Evolutionary conservation across 148 eudicot species (phyloP), one percentile per base, ranked within the genome.

Genomic region (Polygonum maritimum): DNA sequence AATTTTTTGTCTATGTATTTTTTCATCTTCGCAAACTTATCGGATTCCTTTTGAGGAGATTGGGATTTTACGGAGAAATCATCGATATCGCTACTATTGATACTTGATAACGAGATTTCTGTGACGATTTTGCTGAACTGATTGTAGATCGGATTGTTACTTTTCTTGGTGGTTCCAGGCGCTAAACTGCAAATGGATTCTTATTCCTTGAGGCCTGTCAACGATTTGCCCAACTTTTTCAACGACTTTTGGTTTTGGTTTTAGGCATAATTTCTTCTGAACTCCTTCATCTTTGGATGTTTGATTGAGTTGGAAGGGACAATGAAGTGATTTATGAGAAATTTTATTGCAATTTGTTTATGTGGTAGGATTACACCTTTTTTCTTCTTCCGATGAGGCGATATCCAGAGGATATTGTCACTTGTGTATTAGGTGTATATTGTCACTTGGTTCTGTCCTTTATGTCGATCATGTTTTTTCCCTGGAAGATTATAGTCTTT

Each of bases 171-270:
- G 69, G 16, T 33, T 33, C 69, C 69, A 12, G 69, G 69, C 33
- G 40, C 12, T 39, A 63, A 13, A 12, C 39, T 63, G 69, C 40
- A 2, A 71, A 83, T 84, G 90, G 89, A 89, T 83, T 69, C 85
- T 2, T 83, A 86, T 71, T 83, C 88, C 36, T 74, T 86, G 74
- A 87, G 85, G 81, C 84, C 91, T 13, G 88, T 87, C 77, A 77
- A 81, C 7, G 90, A 89, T 71, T 82, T 89, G 80, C 93, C 16
- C 78, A 75, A 76, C 85, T 82, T 55, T 87, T 89, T 31, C 88
- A 78, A 38, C n/a, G n/a, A n/a, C n/a, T n/a, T n/a, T 84, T 91
- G 45, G 67, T 80, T 74, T 89, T 94, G 83, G 82, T 79, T 94
- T 94, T 87, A 92, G 97, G 98, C 90, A 80, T 77, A 16, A 44